These are phyloP conservation scores for Neocallimastix lanati DNA, from an alignment of 192 early-diverging fungal genomes.

Conservation along the genomic window DNA sequence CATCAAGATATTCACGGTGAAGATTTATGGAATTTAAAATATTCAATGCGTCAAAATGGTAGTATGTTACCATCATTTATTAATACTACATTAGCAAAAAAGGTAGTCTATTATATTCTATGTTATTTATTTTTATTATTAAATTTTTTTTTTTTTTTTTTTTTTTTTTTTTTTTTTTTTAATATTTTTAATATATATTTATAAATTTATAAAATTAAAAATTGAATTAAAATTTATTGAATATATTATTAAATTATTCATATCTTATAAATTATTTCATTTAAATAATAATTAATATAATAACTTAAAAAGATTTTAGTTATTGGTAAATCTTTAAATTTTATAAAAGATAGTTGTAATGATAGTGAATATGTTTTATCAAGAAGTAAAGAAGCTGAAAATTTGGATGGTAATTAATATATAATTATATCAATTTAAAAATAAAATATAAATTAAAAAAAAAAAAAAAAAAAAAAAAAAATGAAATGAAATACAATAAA, in stretches of 20 bases:
- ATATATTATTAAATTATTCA: too few relatives aligned
- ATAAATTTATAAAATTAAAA: too few relatives aligned
- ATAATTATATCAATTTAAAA: neutral
- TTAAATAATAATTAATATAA: too few relatives aligned
- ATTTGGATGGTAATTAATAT: neutral
- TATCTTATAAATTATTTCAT: too few relatives aligned
- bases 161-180: too few relatives aligned
- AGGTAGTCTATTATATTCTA: constrained; percentile 17
- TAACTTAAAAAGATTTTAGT: constrained; percentile 37
- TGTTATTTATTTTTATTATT: neutral
- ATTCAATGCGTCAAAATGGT: constrained; percentile 27
- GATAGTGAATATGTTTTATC: constrained; percentile 15
- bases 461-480: too few relatives aligned
- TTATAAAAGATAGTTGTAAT: constrained; percentile 19
- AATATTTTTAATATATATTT: too few relatives aligned
- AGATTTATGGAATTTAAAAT: constrained; percentile 70
- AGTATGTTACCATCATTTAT: constrained; percentile 84
- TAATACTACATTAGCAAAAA: constrained; percentile 49
- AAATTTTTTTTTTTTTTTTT: too few relatives aligned
- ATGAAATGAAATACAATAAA: too few relatives aligned
- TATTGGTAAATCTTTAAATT: constrained; percentile 79
- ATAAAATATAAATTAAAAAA: too few relatives aligned
- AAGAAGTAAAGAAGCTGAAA: constrained; percentile 4
- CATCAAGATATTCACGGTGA: constrained; percentile 23
- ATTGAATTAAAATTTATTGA: too few relatives aligned